A percentile compares a stretch with the other conserved stretches of the same genome.
These are phyloP conservation scores for Colletotrichum sansevieriae DNA, from an alignment of 2,329 filamentous ascomycete species.

Conservation along the genomic window DNA sequence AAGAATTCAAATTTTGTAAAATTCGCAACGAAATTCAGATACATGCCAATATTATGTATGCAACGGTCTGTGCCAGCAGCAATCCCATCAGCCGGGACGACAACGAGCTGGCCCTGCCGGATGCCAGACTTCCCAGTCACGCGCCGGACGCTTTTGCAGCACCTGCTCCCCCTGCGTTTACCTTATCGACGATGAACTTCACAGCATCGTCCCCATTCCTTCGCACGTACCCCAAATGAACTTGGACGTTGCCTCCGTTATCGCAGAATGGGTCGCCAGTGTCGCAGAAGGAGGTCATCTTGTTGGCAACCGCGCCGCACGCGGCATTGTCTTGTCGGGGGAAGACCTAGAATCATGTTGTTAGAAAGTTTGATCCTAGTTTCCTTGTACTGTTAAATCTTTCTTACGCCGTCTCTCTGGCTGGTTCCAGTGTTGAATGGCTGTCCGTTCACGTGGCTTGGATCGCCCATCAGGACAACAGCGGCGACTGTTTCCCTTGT, in stretches of 20 bases:
- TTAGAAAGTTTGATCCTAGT: neutral
- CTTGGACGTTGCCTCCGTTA: constrained; percentile 45
- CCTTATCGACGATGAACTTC: constrained; percentile 51
- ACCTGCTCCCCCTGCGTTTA: constrained; percentile 11
- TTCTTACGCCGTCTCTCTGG: constrained; percentile 53
- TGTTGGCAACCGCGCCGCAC: constrained; percentile 52
- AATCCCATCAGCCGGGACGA: neutral
- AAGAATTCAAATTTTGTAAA: too few species aligned
- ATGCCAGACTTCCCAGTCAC: neutral
- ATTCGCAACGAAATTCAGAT: too few species aligned
- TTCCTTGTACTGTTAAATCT: neutral
- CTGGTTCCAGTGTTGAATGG: constrained; percentile 54
- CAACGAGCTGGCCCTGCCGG: neutral
- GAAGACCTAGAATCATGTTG: constrained; percentile 49
- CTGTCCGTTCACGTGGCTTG: constrained; percentile 53
- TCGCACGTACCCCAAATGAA: constrained; percentile 53
- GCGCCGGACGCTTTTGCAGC: neutral
- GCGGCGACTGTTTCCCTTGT: constrained; percentile 51
- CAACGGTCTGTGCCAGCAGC: constrained; percentile 11
- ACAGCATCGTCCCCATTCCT: constrained; percentile 51
- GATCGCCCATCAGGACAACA: constrained; percentile 57
- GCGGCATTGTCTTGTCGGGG: constrained; percentile 48
- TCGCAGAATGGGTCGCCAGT: constrained; percentile 57
- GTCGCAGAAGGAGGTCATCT: constrained; percentile 57
- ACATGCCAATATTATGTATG: neutral